A percentile compares a stretch with the other conserved stretches of the same genome.
Conservation (phyloP, 768 basidiomycete species). For the Tulasnella sp. region DNA sequence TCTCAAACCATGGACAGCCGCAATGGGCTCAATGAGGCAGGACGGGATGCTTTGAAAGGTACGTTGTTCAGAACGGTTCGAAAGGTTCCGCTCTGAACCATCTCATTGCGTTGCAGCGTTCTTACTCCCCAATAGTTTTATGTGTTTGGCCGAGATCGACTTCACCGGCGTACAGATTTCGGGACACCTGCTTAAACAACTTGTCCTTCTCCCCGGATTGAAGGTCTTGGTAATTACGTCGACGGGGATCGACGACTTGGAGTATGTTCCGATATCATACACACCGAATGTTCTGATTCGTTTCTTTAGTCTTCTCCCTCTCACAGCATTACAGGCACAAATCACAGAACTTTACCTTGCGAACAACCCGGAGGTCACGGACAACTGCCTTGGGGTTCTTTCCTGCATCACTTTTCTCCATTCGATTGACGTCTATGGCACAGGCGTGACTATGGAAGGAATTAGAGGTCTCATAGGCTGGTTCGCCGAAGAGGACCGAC, state of each 20-base stretch:
- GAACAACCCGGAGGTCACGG: background rate
- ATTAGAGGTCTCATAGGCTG: background rate
- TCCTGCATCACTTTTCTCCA: background rate
- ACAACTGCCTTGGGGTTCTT: background rate
- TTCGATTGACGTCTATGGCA: background rate
- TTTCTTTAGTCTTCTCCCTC: background rate
- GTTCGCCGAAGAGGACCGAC: background rate
- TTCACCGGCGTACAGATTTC: background rate
- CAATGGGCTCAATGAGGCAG: constrained; percentile 5
- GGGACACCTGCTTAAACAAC: background rate
- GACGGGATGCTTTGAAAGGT: constrained; percentile 3
- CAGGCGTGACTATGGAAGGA: background rate
- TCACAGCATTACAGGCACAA: background rate
- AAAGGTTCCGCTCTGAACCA: background rate
- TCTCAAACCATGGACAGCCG: background rate
- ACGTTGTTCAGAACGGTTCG: background rate
- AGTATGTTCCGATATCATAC: background rate
- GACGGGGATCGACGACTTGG: background rate
- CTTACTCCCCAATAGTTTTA: background rate
- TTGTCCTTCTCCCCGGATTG: background rate
- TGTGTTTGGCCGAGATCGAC: background rate
- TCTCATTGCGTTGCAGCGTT: background rate
- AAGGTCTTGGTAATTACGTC: background rate
- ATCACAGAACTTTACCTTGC: background rate
- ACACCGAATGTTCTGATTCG: background rate